phyloP scores from a whole-genome alignment of 495 filamentous ascomycete genomes.

The Saxophila tyrrhenica region DNA sequence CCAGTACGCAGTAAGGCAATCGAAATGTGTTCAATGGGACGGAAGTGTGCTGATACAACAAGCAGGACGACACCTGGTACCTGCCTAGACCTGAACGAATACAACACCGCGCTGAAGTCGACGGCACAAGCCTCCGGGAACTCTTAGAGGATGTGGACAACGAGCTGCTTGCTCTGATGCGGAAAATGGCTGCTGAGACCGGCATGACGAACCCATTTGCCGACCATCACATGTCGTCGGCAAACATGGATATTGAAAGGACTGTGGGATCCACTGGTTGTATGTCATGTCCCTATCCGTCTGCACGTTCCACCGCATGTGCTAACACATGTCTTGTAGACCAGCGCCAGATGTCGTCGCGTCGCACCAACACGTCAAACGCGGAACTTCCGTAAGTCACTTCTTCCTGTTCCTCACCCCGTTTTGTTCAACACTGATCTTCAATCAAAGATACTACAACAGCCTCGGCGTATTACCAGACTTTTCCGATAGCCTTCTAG shows the following conservation, averaged over 20 bases:
- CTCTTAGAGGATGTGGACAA: constrained; percentile 15
- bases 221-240: constrained; percentile 22
- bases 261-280: constrained; percentile 14
- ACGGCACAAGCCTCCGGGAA: constrained; percentile 10
- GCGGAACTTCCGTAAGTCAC: constrained; percentile 9
- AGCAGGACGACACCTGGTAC: constrained; percentile 1
- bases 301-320: background rate
- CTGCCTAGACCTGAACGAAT: constrained; percentile 8
- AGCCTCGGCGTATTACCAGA: constrained; percentile 36
- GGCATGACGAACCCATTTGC: constrained; percentile 57
- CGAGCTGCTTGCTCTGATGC: constrained; percentile 12
- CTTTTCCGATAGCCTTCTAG: constrained; percentile 42
- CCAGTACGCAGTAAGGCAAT: constrained; percentile 19
- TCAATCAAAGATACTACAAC: constrained; percentile 33
- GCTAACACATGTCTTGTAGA: background rate
- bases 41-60: background rate
- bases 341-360: constrained; percentile 3
- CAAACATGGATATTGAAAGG: constrained; percentile 13
- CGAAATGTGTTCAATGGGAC: background rate
- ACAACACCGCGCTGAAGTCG: constrained; percentile 2
- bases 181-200: constrained; percentile 26
- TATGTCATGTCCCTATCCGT: constrained; percentile 5
- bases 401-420: constrained; percentile 7
- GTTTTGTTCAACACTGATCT: constrained; percentile 1
- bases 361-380: constrained; percentile 7